These are phyloP conservation scores for Sporothrix pallida DNA, from an alignment of 2,329 filamentous ascomycete genomes.

Conservation along the genomic window DNA sequence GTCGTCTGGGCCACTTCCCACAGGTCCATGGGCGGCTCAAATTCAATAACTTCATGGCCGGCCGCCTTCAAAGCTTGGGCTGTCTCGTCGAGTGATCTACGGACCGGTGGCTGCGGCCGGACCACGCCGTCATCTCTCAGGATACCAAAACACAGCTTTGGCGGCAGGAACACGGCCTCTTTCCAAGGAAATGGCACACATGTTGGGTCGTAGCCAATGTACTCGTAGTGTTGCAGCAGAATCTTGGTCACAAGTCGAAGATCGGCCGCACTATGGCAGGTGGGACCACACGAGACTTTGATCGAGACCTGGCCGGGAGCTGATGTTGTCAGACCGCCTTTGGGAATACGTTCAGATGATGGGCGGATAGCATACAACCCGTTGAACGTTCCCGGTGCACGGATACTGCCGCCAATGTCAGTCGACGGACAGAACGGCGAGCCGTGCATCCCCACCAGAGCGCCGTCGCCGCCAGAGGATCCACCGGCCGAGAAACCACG, in stretches of 20 bases:
- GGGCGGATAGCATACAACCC: conserved; percentile 44
- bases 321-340: conserved; percentile 23
- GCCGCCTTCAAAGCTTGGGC: conserved; percentile 49
- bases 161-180: background rate
- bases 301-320: conserved; percentile 29
- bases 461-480: conserved; percentile 48
- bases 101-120: conserved; percentile 64
- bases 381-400: conserved; percentile 44
- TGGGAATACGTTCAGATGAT: conserved; percentile 23
- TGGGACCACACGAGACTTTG: conserved; percentile 28
- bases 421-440: conserved; percentile 47
- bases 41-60: conserved; percentile 53
- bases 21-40: conserved; percentile 29
- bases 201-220: conserved; percentile 70
- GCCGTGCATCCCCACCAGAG: conserved; percentile 45
- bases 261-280: conserved; percentile 53
- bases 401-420: conserved; percentile 43
- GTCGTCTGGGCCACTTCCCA: conserved; percentile 26
- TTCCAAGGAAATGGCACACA: conserved; percentile 67
- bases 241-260: conserved; percentile 60
- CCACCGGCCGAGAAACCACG: conserved; percentile 45
- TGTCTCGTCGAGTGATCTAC: conserved; percentile 58
- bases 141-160: conserved; percentile 27
- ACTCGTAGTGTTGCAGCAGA: conserved; percentile 55
- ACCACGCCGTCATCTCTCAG: conserved; percentile 46